A percentile compares a stretch with the other conserved stretches of the same genome.
Evolutionary conservation across 2,329 filamentous ascomycete genomes (phyloP).

Genomic region (Aspergillus hiratsukae): DNA sequence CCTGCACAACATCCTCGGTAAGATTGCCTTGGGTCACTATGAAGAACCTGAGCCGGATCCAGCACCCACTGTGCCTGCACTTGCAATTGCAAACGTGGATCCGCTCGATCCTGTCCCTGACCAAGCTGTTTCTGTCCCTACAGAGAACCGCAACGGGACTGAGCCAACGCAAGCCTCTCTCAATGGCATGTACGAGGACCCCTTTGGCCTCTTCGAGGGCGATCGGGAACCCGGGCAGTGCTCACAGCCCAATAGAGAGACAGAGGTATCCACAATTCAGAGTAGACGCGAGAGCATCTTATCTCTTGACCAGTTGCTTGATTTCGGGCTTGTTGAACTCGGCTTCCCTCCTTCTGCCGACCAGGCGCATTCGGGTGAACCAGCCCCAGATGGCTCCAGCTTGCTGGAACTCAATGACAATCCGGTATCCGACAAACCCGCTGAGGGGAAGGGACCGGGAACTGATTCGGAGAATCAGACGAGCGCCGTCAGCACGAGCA

Average conservation of each 20-base stretch:
- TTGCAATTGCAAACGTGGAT: neutral
- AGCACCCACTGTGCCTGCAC: neutral
- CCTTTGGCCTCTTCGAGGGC: conserved; percentile 12
- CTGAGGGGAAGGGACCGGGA: neutral
- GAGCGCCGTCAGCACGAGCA: neutral
- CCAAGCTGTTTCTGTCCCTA: neutral
- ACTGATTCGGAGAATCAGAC: neutral
- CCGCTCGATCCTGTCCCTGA: neutral
- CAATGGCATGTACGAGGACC: conserved; percentile 7
- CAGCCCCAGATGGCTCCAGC: neutral
- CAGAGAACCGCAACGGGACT: neutral
- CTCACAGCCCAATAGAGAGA: neutral
- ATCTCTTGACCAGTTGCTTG: conserved; percentile 17
- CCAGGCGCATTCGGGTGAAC: neutral
- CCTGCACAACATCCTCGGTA: conserved; percentile 67
- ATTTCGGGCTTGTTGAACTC: conserved; percentile 13
- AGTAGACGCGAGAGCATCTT: conserved; percentile 6
- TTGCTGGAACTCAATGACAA: conserved; percentile 15
- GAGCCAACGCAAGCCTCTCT: neutral
- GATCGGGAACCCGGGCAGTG: neutral
- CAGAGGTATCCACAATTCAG: neutral
- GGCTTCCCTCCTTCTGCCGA: neutral
- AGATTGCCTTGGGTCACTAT: conserved; percentile 54
- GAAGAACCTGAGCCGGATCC: conserved; percentile 16
- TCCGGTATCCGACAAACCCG: neutral